Conservation (phyloP, 805 yeast genomes). For the Kodamaea hsintzibuensis region DNA sequence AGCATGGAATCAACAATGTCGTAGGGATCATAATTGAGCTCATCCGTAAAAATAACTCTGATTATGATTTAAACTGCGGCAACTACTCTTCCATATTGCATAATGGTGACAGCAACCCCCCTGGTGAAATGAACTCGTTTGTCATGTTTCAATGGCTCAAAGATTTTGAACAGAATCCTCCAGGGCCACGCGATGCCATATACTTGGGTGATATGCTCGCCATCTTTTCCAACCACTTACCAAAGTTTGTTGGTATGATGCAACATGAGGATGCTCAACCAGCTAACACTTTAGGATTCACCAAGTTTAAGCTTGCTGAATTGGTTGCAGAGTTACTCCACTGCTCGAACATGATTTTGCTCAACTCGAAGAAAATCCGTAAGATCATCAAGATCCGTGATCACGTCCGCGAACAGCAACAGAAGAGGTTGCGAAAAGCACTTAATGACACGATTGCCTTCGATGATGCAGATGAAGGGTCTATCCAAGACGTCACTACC, state of each 20-base stretch:
- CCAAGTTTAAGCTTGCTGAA: constrained; percentile 87
- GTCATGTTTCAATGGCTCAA: constrained; percentile 47
- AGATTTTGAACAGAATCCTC: constrained; percentile 80
- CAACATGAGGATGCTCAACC: constrained; percentile 18
- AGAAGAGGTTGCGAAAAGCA: constrained; percentile 37
- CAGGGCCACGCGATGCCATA: constrained; percentile 88
- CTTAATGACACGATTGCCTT: constrained; percentile 15
- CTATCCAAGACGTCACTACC: constrained; percentile 33
- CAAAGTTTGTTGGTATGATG: constrained; percentile 65
- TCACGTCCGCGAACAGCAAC: constrained; percentile 48
- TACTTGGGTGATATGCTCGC: constrained; percentile 84
- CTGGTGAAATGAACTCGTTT: constrained; percentile 39
- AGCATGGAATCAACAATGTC: constrained; percentile 88
- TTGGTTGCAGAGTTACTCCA: constrained; percentile 91
- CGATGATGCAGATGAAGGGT: constrained; percentile 9
- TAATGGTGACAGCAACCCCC: constrained; percentile 26
- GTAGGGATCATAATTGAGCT: constrained; percentile 94
- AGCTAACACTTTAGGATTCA: constrained; percentile 77
- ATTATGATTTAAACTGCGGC: constrained; percentile 89
- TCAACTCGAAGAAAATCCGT: constrained; percentile 77
- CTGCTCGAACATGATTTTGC: constrained; percentile 94
- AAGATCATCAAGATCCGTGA: constrained; percentile 70
- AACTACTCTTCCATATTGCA: constrained; percentile 62
- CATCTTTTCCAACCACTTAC: constrained; percentile 73
- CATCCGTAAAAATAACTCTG: constrained; percentile 93